These are phyloP conservation scores for Pichia sorboxylosa DNA, from an alignment of 1,139 yeast species.

Conservation along the genomic window DNA sequence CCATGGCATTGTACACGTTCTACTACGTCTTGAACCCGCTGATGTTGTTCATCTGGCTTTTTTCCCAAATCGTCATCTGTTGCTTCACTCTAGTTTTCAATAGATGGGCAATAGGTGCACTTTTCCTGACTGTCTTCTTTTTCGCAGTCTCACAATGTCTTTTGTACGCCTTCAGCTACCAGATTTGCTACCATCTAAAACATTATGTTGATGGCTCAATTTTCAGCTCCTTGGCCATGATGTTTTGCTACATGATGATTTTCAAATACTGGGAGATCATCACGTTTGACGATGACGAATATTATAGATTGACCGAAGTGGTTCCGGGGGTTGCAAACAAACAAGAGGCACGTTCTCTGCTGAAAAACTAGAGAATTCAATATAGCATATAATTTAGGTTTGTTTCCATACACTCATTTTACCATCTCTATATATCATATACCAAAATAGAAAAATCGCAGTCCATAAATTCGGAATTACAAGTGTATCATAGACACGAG, in stretches of 20 bases:
- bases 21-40: conserved; percentile 62
- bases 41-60: conserved; percentile 47
- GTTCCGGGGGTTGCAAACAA: conserved; percentile 20
- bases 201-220: conserved; percentile 89
- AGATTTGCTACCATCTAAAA: conserved; percentile 57
- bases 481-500: neutral
- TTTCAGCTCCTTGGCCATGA: conserved; percentile 69
- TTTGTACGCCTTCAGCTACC: conserved; percentile 52
- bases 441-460: too few relatives aligned
- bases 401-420: too few relatives aligned
- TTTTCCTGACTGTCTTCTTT: conserved; percentile 56
- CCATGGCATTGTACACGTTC: conserved; percentile 57
- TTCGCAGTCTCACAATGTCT: conserved; percentile 73
- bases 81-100: conserved; percentile 51
- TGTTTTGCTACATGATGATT: conserved; percentile 84
- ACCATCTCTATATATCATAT: too few relatives aligned
- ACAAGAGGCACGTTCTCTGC: conserved; percentile 10
- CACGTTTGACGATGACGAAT: conserved; percentile 91
- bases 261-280: conserved; percentile 95
- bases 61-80: conserved; percentile 64
- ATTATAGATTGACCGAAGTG: conserved; percentile 33
- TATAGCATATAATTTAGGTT: too few relatives aligned
- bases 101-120: conserved; percentile 83
- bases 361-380: conserved; percentile 4
- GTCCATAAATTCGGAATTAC: too few relatives aligned